Base-by-base conservation (phyloP, 352 stramenopile species). In the Plasmopara halstedii region DNA sequence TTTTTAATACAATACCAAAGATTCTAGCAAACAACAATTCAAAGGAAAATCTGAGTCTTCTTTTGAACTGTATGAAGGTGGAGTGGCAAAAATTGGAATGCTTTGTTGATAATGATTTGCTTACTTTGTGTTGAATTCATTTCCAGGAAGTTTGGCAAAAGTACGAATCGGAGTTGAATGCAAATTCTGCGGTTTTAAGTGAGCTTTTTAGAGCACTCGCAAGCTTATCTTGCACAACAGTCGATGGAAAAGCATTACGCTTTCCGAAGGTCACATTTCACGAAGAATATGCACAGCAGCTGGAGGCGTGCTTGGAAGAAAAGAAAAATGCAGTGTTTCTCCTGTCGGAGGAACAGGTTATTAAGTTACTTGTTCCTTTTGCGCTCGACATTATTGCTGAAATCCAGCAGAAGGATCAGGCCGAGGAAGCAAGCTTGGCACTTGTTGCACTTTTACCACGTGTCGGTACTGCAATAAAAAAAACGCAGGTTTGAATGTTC, bases 11-110 rank as follows among this genome's bases (percentile, higher is more conserved):
- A 1, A 45, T 91, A 1, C 73, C 80, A 3, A 85, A 75, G 32
- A 85, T 89, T 31, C 35, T 91, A 18, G 70, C 80, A 6, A 73
- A 56, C 55, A 85, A 81, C 50, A 86, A 84, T 46, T 75, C 74
- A 14, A 91, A 89, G 46, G 40, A 59, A 22, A 91, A 83, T 43
- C 37, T 89, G n/a, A 11, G 54, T 4, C 6, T 80, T 25, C 23
- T 88, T 8, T 49, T 91, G 5, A 74, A 91, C 20, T 85, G 75
- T 41, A 80, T 89, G 47, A 88, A 87, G 73, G 80, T 87, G 38
- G 32, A 25, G 17, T 19, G 14, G 1, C 27, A 25, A 17, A 8
- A 20, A 13, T 3, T 4, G 1, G 19, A 43, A 21, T 4, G 23
- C 31, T 21, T 36, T 23, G 3, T 7, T 11, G 20, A 27, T 18